Conservation (phyloP, 768 basidiomycete genomes). For the Kwoniella sp. region DNA sequence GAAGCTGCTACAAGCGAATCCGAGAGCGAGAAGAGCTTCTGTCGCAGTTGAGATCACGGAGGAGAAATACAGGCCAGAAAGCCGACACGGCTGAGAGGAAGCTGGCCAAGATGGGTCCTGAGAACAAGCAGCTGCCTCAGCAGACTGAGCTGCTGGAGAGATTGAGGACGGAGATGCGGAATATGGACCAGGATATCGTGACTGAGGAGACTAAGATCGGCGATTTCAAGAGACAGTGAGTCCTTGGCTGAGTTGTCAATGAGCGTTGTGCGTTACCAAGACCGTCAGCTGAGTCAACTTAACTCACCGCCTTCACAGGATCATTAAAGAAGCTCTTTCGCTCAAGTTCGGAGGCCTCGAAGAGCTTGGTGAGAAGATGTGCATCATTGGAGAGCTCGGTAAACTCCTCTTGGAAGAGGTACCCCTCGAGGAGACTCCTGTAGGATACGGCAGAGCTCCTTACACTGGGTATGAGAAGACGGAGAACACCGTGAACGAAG, state of each 20-base stretch:
- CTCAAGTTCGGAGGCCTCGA: slow-evolving; percentile 84
- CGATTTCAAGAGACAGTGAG: slow-evolving; percentile 73
- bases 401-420: slow-evolving; percentile 69
- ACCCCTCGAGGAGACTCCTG: slow-evolving; percentile 75
- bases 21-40: slow-evolving; percentile 81
- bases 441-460: slow-evolving; percentile 72
- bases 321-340: slow-evolving; percentile 70
- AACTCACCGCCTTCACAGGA: slow-evolving; percentile 41
- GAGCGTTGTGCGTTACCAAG: not conserved
- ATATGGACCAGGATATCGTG: slow-evolving; percentile 79
- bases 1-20: slow-evolving; percentile 75
- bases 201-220: slow-evolving; percentile 76
- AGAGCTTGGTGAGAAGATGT: slow-evolving; percentile 81
- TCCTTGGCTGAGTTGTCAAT: not conserved
- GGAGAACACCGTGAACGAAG: slow-evolving; percentile 67
- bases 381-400: slow-evolving; percentile 63
- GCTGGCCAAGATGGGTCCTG: slow-evolving; percentile 82
- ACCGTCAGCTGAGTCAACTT: not conserved
- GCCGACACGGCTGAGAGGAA: slow-evolving; percentile 86
- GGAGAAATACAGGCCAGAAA: slow-evolving; percentile 67
- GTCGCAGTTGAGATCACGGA: slow-evolving; percentile 72
- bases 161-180: slow-evolving; percentile 71
- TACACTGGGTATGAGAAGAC: slow-evolving; percentile 69
- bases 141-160: slow-evolving; percentile 75
- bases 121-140: slow-evolving; percentile 75